Evolutionary conservation across 2,329 filamentous ascomycete species (phyloP), one percentile per base, ranked within the genome.

Genomic region (Aspergillus aculeatinus): DNA sequence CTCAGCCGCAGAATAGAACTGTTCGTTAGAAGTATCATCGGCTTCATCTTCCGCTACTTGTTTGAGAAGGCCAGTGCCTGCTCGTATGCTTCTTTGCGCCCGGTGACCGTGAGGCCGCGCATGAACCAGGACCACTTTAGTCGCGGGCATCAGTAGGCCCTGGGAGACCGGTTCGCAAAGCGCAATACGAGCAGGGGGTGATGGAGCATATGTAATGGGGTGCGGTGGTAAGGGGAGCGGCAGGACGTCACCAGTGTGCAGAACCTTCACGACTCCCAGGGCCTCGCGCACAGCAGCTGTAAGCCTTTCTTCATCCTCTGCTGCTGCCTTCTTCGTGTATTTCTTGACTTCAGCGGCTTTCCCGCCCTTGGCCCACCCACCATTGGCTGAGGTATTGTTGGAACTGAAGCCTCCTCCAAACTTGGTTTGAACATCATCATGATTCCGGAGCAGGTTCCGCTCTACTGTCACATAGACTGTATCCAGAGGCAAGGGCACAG

Each of bases 161-260:
- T 99, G 95, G 5, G 91, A 87, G 16, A 98, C 92, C 9, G 95
- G 95, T 74, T 99, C 95, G 73, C 93, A 98, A n/a, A 96, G 86
- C 51, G 91, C 87, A 62, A 98, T 90, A 76, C 89, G 92, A 48
- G 91, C 95, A 0, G 93, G 92, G 48, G 91, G 91, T 14, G 92
- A 86, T 25, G 91, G 87, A 19, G 90, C 86, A 76, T 96, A 92
- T 9, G 92, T 96, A 64, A 96, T 89, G 12, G 92, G 89, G 75
- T 97, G 92, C 2, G 92, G 77, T 5, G 84, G 82, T n/a, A 87
- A 86, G 9, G 90, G 86, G 29, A 98, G 81, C 12, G 91, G 90
- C 47, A 99, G 80, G 10, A 94, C 76, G 74, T 98, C 94, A 21
- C 92, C 92, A 0, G 87, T 83, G 70, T 97, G 95, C 12, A 98